Evolutionary conservation across 2,329 filamentous ascomycete species (phyloP).

Genomic region (Fusarium marasasianum): DNA sequence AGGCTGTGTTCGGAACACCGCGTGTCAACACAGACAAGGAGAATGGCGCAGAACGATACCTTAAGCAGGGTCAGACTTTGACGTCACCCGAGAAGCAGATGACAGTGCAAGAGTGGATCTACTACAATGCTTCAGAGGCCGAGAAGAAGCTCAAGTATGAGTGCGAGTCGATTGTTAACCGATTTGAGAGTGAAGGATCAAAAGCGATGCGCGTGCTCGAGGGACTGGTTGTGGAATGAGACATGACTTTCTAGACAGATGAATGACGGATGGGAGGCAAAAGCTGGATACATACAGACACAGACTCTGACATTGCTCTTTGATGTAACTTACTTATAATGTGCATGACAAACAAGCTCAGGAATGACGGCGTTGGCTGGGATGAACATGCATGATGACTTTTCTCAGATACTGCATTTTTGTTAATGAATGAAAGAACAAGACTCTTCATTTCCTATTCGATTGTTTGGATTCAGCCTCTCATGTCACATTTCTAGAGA

Average conservation of each 20-base stretch:
- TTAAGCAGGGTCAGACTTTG: slow-evolving; percentile 68
- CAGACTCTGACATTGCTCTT: slow-evolving; percentile 17
- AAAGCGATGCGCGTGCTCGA: slow-evolving; percentile 82
- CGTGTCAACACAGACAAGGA: slow-evolving; percentile 59
- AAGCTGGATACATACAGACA: slow-evolving; percentile 20
- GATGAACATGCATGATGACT: slow-evolving; percentile 27
- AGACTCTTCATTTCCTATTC: not conserved
- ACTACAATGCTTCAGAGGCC: slow-evolving; percentile 79
- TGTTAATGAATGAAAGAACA: slow-evolving; percentile 18
- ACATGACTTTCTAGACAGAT: slow-evolving; percentile 21
- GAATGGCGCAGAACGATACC: slow-evolving; percentile 59
- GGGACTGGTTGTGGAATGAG: slow-evolving; percentile 68
- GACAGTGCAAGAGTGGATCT: slow-evolving; percentile 94
- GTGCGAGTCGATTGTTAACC: slow-evolving; percentile 83
- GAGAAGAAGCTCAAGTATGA: slow-evolving; percentile 82
- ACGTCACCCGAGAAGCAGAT: slow-evolving; percentile 83
- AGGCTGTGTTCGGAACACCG: slow-evolving; percentile 69
- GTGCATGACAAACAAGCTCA: slow-evolving; percentile 29
- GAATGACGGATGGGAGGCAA: slow-evolving; percentile 17
- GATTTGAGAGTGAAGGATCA: slow-evolving; percentile 85
- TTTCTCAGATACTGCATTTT: slow-evolving; percentile 23
- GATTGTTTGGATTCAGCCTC: slow-evolving; percentile 14
- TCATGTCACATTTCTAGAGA: slow-evolving; percentile 15
- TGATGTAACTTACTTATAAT: slow-evolving; percentile 11
- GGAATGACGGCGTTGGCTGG: slow-evolving; percentile 34